Evolutionary conservation across 2,329 filamentous ascomycete genomes (phyloP).

Genomic region (Epichloe glyceriae): DNA sequence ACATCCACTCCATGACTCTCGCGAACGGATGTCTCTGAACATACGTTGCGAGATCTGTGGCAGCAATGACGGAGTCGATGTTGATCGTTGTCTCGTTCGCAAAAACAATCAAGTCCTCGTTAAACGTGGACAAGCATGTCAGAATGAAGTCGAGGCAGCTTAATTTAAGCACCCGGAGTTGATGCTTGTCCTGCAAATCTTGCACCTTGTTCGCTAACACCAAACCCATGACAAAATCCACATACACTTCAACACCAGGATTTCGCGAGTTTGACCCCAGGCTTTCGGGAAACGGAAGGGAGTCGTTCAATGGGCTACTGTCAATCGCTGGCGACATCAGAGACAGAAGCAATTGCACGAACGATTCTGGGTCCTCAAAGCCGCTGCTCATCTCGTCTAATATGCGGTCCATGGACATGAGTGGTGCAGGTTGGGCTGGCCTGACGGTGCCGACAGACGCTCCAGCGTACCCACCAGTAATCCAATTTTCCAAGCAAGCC

Average conservation of each 20-base stretch:
- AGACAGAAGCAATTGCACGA: slow-evolving; percentile 63
- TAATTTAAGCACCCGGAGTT: slow-evolving; percentile 61
- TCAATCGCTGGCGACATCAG: slow-evolving; percentile 55
- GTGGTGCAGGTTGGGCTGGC: slow-evolving; percentile 20
- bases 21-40: slow-evolving; percentile 83
- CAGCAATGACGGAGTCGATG: slow-evolving; percentile 61
- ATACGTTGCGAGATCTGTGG: slow-evolving; percentile 66
- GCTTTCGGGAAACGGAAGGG: slow-evolving; percentile 74
- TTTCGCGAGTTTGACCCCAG: slow-evolving; percentile 63
- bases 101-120: slow-evolving; percentile 81
- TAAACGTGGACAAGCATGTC: slow-evolving; percentile 72
- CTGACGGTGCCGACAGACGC: slow-evolving; percentile 20
- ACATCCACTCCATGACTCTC: slow-evolving; percentile 95
- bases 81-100: slow-evolving; percentile 65
- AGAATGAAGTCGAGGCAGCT: slow-evolving; percentile 76
- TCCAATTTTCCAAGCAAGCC: slow-evolving; percentile 67
- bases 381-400: slow-evolving; percentile 62
- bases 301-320: slow-evolving; percentile 53
- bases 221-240: slow-evolving; percentile 78
- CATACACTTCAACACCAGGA: slow-evolving; percentile 79
- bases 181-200: slow-evolving; percentile 52
- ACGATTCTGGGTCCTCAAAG: slow-evolving; percentile 76
- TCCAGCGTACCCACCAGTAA: slow-evolving; percentile 45
- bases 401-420: slow-evolving; percentile 46
- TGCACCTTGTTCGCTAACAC: slow-evolving; percentile 57